Evolutionary conservation across 2,329 filamentous ascomycete species (phyloP).

Genomic region (Cladosporium halotolerans): DNA sequence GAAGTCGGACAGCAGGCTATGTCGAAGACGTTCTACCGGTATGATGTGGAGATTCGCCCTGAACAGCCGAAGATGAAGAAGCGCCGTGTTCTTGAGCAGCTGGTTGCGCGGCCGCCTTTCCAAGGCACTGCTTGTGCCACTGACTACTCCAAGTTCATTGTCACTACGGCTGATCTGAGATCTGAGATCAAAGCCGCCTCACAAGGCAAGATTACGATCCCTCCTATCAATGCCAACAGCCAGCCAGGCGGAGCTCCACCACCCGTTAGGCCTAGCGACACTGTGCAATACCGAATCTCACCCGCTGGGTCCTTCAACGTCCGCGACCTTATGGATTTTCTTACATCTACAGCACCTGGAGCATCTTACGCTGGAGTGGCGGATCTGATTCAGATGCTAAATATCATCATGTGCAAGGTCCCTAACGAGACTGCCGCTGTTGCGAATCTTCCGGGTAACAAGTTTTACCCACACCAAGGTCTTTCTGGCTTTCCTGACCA

Average conservation of each 20-base stretch:
- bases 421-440: conserved; percentile 39
- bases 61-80: conserved; percentile 36
- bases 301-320: conserved; percentile 32
- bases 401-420: conserved; percentile 49
- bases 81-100: conserved; percentile 42
- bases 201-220: not conserved
- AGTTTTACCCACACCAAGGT: conserved; percentile 42
- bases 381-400: conserved; percentile 52
- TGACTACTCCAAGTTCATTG: conserved; percentile 35
- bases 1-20: conserved; percentile 22
- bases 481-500: conserved; percentile 2
- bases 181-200: not conserved
- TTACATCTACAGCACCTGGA: conserved; percentile 32
- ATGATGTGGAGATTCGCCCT: conserved; percentile 32
- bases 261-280: conserved; percentile 24
- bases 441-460: conserved; percentile 47
- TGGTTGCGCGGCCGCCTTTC: conserved; percentile 34
- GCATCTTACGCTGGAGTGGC: conserved; percentile 39
- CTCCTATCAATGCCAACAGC: not conserved
- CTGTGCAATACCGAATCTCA: conserved; percentile 33
- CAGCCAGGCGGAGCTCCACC: not conserved
- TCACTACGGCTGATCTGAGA: conserved; percentile 21
- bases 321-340: conserved; percentile 40
- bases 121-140: conserved; percentile 29
- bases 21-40: conserved; percentile 32